Conservation (phyloP, 306 rosid genomes). For the Biancaea sappan region DNA sequence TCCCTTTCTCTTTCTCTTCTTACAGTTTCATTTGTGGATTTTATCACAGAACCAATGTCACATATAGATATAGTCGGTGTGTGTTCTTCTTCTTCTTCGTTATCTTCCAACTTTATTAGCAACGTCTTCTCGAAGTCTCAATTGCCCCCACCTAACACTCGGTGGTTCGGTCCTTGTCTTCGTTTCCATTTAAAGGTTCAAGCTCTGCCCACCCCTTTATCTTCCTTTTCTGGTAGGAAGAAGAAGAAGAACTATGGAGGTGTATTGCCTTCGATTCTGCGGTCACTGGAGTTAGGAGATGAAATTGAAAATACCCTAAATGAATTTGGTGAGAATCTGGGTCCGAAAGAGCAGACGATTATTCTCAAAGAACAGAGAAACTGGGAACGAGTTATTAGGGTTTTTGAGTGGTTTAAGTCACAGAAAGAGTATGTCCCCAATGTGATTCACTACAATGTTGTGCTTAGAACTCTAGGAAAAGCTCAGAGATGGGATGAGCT, state of each 20-base stretch:
- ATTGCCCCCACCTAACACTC: not conserved
- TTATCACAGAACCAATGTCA: slow-evolving; percentile 26
- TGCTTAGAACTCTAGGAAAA: slow-evolving; percentile 72
- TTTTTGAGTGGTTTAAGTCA: slow-evolving; percentile 79
- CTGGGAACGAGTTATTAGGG: slow-evolving; percentile 63
- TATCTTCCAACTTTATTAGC: slow-evolving; percentile 11
- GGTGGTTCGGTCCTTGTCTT: slow-evolving; percentile 27
- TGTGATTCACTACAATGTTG: slow-evolving; percentile 88
- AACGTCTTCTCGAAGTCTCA: slow-evolving; percentile 22
- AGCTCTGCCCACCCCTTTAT: slow-evolving; percentile 35
- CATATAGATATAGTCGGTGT: slow-evolving; percentile 18
- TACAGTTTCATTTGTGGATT: not conserved
- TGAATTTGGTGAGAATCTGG: slow-evolving; percentile 43
- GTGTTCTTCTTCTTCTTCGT: slow-evolving; percentile 35
- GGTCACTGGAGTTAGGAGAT: slow-evolving; percentile 39
- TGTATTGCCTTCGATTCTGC: slow-evolving; percentile 54
- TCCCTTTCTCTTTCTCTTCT: not conserved
- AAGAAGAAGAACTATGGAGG: slow-evolving; percentile 58
- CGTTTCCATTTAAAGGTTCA: slow-evolving; percentile 47
- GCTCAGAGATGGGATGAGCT: slow-evolving; percentile 84
- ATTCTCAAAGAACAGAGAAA: slow-evolving; percentile 62
- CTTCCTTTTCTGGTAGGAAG: slow-evolving; percentile 40
- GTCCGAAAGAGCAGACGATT: slow-evolving; percentile 71
- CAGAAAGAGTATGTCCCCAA: slow-evolving; percentile 59
- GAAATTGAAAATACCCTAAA: slow-evolving; percentile 54